Percentiles rank a stretch among this genome's conserved stretches.
These are phyloP conservation scores for Fusarium redolens DNA, from an alignment of 2,329 filamentous ascomycete genomes.

Conservation along the genomic window DNA sequence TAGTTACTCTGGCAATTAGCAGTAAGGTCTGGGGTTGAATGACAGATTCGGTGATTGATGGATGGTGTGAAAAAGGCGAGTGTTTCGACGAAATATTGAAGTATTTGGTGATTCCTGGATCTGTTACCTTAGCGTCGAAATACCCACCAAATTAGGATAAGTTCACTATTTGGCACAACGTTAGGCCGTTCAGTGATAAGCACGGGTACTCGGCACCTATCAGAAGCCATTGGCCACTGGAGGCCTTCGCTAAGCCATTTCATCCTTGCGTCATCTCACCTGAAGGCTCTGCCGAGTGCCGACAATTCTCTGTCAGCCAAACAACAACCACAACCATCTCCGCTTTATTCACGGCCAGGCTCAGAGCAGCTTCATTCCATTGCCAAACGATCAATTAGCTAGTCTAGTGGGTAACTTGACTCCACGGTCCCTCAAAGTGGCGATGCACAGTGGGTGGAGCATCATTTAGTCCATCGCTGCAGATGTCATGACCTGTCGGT, in stretches of 20 bases:
- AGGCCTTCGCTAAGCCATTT: not conserved
- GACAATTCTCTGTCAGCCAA: not conserved
- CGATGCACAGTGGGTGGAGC: not conserved
- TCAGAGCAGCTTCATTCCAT: not conserved
- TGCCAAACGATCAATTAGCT: not conserved
- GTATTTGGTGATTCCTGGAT: not conserved
- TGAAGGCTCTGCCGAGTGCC: not conserved
- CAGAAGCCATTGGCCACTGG: not conserved
- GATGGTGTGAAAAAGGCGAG: not conserved
- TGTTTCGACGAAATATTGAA: not conserved
- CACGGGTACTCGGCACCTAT: not conserved
- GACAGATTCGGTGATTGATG: not conserved
- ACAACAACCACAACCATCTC: not conserved
- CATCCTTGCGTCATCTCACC: not conserved
- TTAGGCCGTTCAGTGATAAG: not conserved
- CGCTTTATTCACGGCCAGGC: not conserved
- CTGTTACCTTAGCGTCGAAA: not conserved
- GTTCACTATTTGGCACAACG: not conserved
- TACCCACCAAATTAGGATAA: not conserved
- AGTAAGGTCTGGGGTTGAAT: fast-evolving
- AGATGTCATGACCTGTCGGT: no score
- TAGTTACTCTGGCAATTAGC: fast-evolving
- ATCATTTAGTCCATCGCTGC: no score
- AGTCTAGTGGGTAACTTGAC: not conserved
- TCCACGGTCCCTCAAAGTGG: not conserved